Evolutionary conservation across 371 early-diverging fungal species (phyloP).

Genomic region (Mucor ambiguus): DNA sequence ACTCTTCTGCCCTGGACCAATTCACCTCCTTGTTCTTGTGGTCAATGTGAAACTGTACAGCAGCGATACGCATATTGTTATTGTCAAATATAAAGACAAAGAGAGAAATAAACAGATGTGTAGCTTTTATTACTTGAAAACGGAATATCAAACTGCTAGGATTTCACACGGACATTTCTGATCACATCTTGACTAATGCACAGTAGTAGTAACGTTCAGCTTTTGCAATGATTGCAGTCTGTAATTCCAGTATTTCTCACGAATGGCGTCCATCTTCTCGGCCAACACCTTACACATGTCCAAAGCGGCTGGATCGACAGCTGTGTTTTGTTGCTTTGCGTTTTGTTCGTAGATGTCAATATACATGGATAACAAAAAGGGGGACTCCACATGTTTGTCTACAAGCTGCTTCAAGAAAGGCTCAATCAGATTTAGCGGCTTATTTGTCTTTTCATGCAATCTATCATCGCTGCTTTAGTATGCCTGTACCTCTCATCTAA

Average conservation of each 20-base stretch:
- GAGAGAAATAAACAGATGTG: not conserved
- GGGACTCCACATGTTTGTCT: constrained; percentile 47
- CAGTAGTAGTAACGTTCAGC: not conserved
- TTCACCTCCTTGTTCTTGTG: constrained; percentile 18
- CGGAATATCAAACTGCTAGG: not conserved
- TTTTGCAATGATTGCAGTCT: constrained; percentile 50
- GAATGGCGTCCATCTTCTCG: constrained; percentile 64
- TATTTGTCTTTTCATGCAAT: constrained; percentile 46
- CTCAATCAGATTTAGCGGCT: constrained; percentile 41
- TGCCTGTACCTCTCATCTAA: not conserved
- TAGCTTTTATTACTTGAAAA: not conserved
- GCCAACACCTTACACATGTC: constrained; percentile 65
- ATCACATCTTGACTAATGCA: not conserved
- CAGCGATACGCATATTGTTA: constrained; percentile 25
- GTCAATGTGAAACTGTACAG: constrained; percentile 25
- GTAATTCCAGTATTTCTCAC: constrained; percentile 78
- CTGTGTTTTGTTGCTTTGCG: constrained; percentile 35
- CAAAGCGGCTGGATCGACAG: constrained; percentile 44
- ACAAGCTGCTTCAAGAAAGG: constrained; percentile 51
- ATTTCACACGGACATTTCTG: constrained; percentile 4
- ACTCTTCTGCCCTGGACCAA: constrained; percentile 17
- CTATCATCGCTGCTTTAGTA: constrained; percentile 21
- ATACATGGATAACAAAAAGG: constrained; percentile 62
- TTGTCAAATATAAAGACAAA: not conserved
- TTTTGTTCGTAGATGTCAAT: constrained; percentile 72